phyloP scores from a whole-genome alignment of 768 basidiomycete genomes.

The Serpula lacrymans region DNA sequence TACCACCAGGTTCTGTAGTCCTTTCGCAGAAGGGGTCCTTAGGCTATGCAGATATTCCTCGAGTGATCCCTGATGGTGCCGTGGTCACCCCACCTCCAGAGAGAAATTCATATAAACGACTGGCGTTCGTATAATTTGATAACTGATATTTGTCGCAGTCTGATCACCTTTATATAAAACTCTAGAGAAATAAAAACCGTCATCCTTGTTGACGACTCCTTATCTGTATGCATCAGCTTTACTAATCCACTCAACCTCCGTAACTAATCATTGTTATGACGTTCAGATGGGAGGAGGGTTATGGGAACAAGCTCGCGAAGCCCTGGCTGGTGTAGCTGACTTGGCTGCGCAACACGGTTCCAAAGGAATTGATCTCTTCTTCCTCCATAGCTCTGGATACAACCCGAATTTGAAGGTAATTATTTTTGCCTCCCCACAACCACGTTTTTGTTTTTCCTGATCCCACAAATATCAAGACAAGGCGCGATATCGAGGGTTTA shows the following conservation, averaged over 20 bases:
- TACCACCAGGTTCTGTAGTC: constrained; percentile 26
- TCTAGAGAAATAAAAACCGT: constrained; percentile 39
- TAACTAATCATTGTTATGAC: too few relatives aligned
- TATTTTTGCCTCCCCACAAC: too few relatives aligned
- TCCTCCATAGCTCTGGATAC: constrained; percentile 34
- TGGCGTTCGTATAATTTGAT: constrained; percentile 23
- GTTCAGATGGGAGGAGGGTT: constrained; percentile 38
- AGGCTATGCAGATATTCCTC: constrained; percentile 18
- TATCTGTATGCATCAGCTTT: constrained; percentile 24
- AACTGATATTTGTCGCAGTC: not conserved
- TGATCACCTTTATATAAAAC: not conserved
- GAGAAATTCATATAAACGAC: constrained; percentile 17
- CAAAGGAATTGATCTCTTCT: constrained; percentile 40
- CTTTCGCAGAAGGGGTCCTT: constrained; percentile 17
- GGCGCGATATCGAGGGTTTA: constrained; percentile 16
- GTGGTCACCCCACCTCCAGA: constrained; percentile 5
- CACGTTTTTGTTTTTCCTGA: too few relatives aligned
- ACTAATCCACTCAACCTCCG: not conserved
- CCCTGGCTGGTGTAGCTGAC: constrained; percentile 38
- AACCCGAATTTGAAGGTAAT: constrained; percentile 24
- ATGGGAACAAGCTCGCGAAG: constrained; percentile 38
- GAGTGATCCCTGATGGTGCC: constrained; percentile 17
- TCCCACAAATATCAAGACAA: constrained; percentile 20
- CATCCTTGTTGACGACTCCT: constrained; percentile 38
- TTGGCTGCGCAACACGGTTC: constrained; percentile 33